A percentile compares a stretch with the other conserved stretches of the same genome.
phyloP scores from a whole-genome alignment of 441 rosid species.

The Brassica hybrid region DNA sequence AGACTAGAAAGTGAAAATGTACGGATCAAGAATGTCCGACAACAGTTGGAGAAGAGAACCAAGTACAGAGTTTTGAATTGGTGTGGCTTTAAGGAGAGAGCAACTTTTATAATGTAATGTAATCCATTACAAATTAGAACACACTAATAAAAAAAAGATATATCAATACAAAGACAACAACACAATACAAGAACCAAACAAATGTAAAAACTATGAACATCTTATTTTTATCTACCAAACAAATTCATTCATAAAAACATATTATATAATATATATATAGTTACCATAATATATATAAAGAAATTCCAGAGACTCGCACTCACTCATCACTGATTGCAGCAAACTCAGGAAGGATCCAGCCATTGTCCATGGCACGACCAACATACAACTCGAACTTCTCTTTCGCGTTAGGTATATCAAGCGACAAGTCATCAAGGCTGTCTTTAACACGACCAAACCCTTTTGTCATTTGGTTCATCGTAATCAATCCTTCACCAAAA shows the following conservation, averaged over 20 bases:
- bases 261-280: neutral
- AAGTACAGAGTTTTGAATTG: conserved; percentile 52
- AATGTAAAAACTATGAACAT: conserved; percentile 28
- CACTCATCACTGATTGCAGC: conserved; percentile 52
- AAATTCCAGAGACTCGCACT: conserved; percentile 32
- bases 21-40: too few species aligned
- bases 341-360: conserved; percentile 80
- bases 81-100: conserved; percentile 48
- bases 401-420: conserved; percentile 92
- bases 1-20: too few species aligned
- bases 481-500: conserved; percentile 90
- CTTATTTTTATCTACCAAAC: conserved; percentile 29
- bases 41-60: too few species aligned
- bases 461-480: conserved; percentile 91
- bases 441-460: conserved; percentile 89
- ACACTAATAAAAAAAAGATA: conserved; percentile 9
- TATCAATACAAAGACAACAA: conserved; percentile 24
- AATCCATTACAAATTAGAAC: conserved; percentile 28
- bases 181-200: conserved; percentile 21
- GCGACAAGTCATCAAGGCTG: conserved; percentile 92
- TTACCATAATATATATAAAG: conserved; percentile 16
- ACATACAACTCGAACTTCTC: conserved; percentile 77
- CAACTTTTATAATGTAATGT: conserved; percentile 3
- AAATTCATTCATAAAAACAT: conserved; percentile 12
- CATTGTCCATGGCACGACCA: conserved; percentile 73